A percentile compares a stretch with the other conserved stretches of the same genome.
These are phyloP conservation scores for Aethionema arabicum DNA, from an alignment of 345 rosid species.

Conservation along the genomic window DNA sequence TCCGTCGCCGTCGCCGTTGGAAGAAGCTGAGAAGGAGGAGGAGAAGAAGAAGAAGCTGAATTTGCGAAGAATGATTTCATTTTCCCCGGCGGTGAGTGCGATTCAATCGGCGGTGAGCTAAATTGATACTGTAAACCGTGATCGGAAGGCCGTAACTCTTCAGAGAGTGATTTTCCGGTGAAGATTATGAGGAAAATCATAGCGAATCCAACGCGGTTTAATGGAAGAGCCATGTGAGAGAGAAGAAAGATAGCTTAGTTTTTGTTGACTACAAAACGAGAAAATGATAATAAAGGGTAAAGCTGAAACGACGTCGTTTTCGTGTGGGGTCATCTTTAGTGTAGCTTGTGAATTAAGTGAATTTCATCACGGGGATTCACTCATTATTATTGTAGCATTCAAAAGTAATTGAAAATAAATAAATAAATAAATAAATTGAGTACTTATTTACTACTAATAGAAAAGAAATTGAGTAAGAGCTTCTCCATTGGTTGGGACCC, in stretches of 20 bases:
- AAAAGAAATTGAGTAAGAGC: no score
- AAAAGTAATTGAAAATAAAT: no score
- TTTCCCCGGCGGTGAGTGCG: slow-evolving; percentile 37
- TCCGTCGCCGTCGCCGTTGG: slow-evolving; percentile 45
- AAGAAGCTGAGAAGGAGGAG: slow-evolving; percentile 39
- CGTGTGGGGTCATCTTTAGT: neutral
- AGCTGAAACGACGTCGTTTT: neutral
- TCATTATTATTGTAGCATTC: no score
- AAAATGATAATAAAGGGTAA: neutral
- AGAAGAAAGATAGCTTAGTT: neutral
- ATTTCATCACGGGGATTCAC: no score
- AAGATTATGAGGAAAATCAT: slow-evolving; percentile 19
- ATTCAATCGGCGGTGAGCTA: slow-evolving; percentile 37
- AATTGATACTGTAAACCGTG: slow-evolving; percentile 58
- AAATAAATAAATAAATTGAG: no score
- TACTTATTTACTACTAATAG: no score
- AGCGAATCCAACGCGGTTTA: slow-evolving; percentile 33
- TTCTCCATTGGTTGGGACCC: no score
- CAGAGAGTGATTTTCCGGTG: slow-evolving; percentile 25
- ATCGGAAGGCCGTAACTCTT: slow-evolving; percentile 64
- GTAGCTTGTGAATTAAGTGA: no score
- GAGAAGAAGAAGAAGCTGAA: slow-evolving; percentile 22
- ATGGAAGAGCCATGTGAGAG: slow-evolving; percentile 32
- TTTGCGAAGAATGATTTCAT: slow-evolving; percentile 55
- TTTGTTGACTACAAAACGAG: neutral